Evolutionary conservation across 2,329 filamentous ascomycete genomes (phyloP), one percentile per base, ranked within the genome.

Genomic region (Paramyrothecium sp.): DNA sequence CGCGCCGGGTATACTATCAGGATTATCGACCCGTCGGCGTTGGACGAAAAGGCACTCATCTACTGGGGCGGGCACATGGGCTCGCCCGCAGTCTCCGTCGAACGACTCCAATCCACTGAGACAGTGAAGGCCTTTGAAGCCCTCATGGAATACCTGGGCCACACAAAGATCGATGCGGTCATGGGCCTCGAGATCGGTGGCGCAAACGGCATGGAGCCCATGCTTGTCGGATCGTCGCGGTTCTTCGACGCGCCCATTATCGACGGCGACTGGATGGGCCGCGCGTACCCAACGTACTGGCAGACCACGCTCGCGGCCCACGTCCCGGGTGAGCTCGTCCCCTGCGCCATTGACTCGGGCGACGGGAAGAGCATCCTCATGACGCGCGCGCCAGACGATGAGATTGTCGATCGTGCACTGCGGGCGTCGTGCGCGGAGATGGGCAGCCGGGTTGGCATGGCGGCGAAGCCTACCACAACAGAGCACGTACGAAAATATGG

Each of bases 11-110:
- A 75, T 13, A 70, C 72, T 1, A 76, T 85, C 44, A 75, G 75
- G 26, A 77, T 84, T 0, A 73, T 85, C 16, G 78, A 73, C 44
- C 75, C 78, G 0, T 65, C 73, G n/a, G 75, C 80, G 56, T 69
- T 85, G 2, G 61, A 70, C 0, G 76, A 81, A 54, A 71, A 78
- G 47, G 78, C 76, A 2, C 67, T 75, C 0, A 75, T 86, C 21
- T 79, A 77, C 20, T 79, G 78, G 56, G 81, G 79, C 21, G 81
- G 81, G 2, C 78, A 79, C 56, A 80, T 80, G 65, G 83, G 83
- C n/a, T 82, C 79, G 7, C 83, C 83, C 0, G 81, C 80, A 12
- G 82, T 85, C 0, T 76, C 75, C 1, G 80, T 83, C 58, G 26
- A 30, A 30, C 26, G 26, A 30, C 26, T 30, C 26, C 26, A 30